phyloP scores from a whole-genome alignment of 2,329 filamentous ascomycete species.

The Reticulascus tulasneorum region DNA sequence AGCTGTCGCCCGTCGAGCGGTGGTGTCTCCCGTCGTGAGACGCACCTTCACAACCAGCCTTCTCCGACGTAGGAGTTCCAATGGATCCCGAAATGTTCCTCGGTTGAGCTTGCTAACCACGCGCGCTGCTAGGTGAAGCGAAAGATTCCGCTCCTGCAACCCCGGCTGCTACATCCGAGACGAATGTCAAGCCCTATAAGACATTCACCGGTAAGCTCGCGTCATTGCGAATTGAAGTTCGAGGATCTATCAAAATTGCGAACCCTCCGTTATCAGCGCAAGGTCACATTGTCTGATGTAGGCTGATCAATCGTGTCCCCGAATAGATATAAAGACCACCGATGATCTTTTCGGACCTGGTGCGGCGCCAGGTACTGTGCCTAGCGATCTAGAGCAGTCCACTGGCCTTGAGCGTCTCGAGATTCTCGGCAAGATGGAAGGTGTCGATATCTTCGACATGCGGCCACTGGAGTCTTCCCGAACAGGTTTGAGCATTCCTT shows the following conservation, averaged over 20 bases:
- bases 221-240: conserved; percentile 7
- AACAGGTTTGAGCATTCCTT: conserved; percentile 53
- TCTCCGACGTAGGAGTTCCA: conserved; percentile 50
- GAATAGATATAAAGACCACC: conserved; percentile 72
- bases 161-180: too few species aligned
- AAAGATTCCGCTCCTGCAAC: too few species aligned
- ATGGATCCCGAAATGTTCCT: conserved; percentile 17
- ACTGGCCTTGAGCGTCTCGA: conserved; percentile 98
- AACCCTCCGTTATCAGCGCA: conserved; percentile 1
- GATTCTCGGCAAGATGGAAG: conserved; percentile 99
- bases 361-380: conserved; percentile 75
- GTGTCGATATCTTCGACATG: conserved; percentile 98
- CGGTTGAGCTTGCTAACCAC: conserved; percentile 1
- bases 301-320: conserved; percentile 6
- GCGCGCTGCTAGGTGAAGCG: too few species aligned
- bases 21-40: conserved; percentile 47
- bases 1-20: conserved; percentile 57
- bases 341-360: conserved; percentile 85
- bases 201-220: conserved; percentile 40
- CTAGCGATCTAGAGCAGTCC: conserved; percentile 91
- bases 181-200: conserved; percentile 43
- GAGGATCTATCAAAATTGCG: conserved; percentile 5
- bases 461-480: conserved; percentile 88
- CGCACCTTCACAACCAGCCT: conserved; percentile 59
- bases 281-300: conserved; percentile 2